phyloP scores from a whole-genome alignment of 1,139 yeast species.

The Candida neerlandica region DNA sequence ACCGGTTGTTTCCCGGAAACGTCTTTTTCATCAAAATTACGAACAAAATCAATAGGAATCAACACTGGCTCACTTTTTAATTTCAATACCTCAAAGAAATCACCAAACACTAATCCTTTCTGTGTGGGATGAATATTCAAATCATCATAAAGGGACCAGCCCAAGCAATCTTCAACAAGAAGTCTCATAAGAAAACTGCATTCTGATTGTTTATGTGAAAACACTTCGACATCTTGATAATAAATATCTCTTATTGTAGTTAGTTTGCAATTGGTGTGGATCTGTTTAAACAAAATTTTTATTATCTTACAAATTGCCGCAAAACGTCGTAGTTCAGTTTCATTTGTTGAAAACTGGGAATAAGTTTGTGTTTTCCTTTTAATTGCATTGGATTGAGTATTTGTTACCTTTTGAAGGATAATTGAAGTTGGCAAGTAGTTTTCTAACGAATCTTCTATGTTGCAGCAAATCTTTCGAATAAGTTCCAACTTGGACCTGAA shows the following conservation, averaged over 20 bases:
- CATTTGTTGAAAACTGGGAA: constrained; percentile 11
- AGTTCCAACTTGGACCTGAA: constrained; percentile 9
- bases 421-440: constrained; percentile 7
- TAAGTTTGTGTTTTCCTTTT: constrained; percentile 6
- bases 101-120: constrained; percentile 60
- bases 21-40: background rate
- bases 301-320: constrained; percentile 22
- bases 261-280: constrained; percentile 17
- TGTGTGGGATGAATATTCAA: constrained; percentile 60
- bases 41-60: constrained; percentile 24
- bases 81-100: constrained; percentile 14
- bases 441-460: constrained; percentile 5
- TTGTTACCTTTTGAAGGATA: background rate
- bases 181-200: constrained; percentile 46
- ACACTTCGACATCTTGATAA: constrained; percentile 64
- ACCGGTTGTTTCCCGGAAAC: background rate
- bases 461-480: constrained; percentile 12
- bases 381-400: background rate
- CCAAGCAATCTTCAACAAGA: constrained; percentile 31
- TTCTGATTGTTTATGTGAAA: constrained; percentile 42
- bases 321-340: constrained; percentile 13
- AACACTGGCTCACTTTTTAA: constrained; percentile 25
- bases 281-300: constrained; percentile 22
- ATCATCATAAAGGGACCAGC: constrained; percentile 23
- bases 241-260: constrained; percentile 66